A percentile compares a stretch with the other conserved stretches of the same genome.
phyloP scores from a whole-genome alignment of 2,329 filamentous ascomycete species.

The Geosmithia flava region DNA sequence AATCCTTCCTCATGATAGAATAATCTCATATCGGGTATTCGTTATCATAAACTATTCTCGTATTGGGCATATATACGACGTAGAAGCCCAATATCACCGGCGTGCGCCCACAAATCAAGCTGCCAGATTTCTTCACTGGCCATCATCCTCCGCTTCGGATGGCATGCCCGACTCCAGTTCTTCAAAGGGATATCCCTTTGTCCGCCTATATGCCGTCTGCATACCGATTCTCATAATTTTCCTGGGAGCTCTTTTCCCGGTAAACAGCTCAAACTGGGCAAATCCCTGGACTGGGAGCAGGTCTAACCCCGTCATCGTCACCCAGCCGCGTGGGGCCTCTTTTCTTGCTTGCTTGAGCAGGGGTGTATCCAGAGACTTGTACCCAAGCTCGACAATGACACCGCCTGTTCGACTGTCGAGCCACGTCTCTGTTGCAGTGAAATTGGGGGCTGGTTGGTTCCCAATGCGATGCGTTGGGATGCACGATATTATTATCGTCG shows the following conservation, averaged over 20 bases:
- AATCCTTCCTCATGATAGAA: too few species aligned
- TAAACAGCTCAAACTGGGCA: conserved; percentile 73
- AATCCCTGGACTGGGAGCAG: conserved; percentile 68
- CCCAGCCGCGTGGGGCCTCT: conserved; percentile 52
- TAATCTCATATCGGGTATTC: too few species aligned
- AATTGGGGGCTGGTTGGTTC: conserved; percentile 52
- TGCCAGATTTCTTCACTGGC: neutral
- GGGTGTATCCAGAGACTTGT: conserved; percentile 61
- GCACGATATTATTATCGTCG: conserved; percentile 65
- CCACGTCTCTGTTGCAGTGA: conserved; percentile 58
- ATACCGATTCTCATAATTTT: conserved; percentile 59
- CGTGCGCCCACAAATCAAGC: too few species aligned
- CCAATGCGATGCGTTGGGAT: conserved; percentile 60
- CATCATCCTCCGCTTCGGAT: conserved; percentile 1
- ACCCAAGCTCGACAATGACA: conserved; percentile 63
- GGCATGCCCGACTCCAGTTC: conserved; percentile 17
- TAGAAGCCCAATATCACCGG: too few species aligned
- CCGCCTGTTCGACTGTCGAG: conserved; percentile 61
- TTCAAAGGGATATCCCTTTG: conserved; percentile 24
- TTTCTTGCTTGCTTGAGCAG: conserved; percentile 55
- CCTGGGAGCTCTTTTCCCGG: conserved; percentile 40
- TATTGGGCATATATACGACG: too few species aligned
- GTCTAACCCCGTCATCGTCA: conserved; percentile 64
- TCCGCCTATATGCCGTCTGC: conserved; percentile 29
- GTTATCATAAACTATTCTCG: too few species aligned